These are phyloP conservation scores for Blepharisma stoltei DNA, from an alignment of 73 alveolate genomes.

Conservation along the genomic window DNA sequence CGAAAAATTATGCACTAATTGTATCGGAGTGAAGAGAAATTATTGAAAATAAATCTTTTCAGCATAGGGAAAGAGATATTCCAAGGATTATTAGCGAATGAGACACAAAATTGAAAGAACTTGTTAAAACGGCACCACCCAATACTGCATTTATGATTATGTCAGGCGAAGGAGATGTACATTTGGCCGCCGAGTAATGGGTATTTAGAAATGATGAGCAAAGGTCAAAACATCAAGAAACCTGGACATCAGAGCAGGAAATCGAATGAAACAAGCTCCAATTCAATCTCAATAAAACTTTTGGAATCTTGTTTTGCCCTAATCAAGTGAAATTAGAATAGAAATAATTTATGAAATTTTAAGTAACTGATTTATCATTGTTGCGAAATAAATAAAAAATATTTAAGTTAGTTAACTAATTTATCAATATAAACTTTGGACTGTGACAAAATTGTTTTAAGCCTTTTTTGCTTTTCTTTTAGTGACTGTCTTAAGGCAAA, in stretches of 20 bases:
- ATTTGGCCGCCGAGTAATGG: background rate
- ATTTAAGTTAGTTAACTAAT: no score
- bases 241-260: constrained; percentile 15
- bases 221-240: background rate
- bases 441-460: no score
- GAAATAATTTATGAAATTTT: no score
- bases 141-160: background rate
- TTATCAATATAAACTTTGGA: no score
- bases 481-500: no score
- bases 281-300: background rate
- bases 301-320: background rate
- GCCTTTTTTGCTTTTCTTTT: no score
- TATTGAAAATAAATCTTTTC: background rate
- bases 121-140: background rate
- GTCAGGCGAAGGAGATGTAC: constrained; percentile 9
- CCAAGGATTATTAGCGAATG: background rate
- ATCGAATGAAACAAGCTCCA: background rate
- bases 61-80: background rate
- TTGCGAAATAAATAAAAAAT: no score
- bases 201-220: background rate
- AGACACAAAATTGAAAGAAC: background rate
- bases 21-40: background rate
- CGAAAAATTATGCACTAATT: background rate
- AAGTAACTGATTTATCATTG: no score
- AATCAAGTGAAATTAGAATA: no score